phyloP scores from a whole-genome alignment of 1,139 yeast species.

The Candida sp. region DNA sequence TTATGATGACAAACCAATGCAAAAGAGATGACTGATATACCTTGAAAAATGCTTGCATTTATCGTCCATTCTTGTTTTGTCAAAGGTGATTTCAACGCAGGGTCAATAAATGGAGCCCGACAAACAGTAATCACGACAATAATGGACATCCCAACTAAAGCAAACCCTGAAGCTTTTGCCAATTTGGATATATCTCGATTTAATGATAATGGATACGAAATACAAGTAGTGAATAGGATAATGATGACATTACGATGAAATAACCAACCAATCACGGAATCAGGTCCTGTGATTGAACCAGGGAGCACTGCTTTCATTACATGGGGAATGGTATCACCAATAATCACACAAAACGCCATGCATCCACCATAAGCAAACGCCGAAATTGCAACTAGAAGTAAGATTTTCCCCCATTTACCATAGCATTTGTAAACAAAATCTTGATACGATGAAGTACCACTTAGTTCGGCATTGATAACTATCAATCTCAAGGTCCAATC shows the following conservation, averaged over 20 bases:
- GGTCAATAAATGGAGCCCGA: constrained; percentile 64
- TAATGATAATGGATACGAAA: constrained; percentile 82
- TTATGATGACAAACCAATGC: constrained; percentile 95
- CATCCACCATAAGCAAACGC: constrained; percentile 94
- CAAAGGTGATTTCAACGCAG: constrained; percentile 45
- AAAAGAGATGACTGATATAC: constrained; percentile 87
- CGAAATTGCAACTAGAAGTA: constrained; percentile 74
- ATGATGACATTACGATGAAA: constrained; percentile 69
- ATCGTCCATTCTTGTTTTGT: constrained; percentile 49
- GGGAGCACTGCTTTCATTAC: constrained; percentile 73
- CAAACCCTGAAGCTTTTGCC: constrained; percentile 87
- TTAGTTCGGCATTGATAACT: constrained; percentile 76
- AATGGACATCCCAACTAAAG: constrained; percentile 77
- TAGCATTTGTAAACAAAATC: constrained; percentile 81
- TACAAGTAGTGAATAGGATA: constrained; percentile 60
- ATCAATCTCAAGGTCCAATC: constrained; percentile 86
- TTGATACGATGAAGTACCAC: constrained; percentile 78
- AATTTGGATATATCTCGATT: constrained; percentile 79
- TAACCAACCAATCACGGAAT: constrained; percentile 44
- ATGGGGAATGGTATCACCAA: constrained; percentile 94
- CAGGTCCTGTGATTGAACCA: constrained; percentile 30
- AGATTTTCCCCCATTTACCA: constrained; percentile 67
- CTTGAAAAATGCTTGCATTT: constrained; percentile 73
- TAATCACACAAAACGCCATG: constrained; percentile 90
- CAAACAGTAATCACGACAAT: constrained; percentile 73